Base-by-base conservation (phyloP, 495 filamentous ascomycete genomes). In the Friedmanniomyces endolithicus region DNA sequence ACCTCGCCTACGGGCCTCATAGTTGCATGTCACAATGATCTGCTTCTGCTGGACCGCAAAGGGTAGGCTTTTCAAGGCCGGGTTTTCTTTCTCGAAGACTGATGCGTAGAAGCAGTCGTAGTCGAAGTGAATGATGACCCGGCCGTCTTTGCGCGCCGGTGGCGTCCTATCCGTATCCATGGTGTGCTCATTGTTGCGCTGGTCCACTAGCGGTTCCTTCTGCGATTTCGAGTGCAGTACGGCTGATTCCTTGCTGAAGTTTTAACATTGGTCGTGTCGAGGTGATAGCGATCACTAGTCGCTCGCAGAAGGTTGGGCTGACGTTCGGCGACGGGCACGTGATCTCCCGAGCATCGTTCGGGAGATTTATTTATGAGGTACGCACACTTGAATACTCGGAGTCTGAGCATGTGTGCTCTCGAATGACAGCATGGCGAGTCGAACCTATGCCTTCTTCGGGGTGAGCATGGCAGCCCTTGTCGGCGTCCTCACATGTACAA, bases 101-200 rank as follows among this genome's bases (percentile, higher is more conserved):
- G 86, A 83, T 31, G 88, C 88, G 66, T 97, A 97, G 74, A 95
- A 95, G 67, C 87, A 94, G 71, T 94, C 87, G 72, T 92, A 86
- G 70, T 90, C 86, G 17, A 41, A 41, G 37, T 41, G 37, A n/a
- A 41, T 41, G 37, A 41, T 41, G 3, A 41, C 35, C 37, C 50
- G 11, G 33, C 50, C 50, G 22, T 52, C 50, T 52, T 43, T 52
- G 23, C 50, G 50, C 33, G 50, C 37, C 37, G 37, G 17, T 22
- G 50, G 50, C n/a, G 27, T 33, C 37, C 17, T 52, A 14, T 20
- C 8, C n/a, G 31, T 29, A 11, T 40, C 50, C 50, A 52, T 52
- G 11, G 29, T 52, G 14, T 3, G 16, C 37, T 25, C 50, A 52
- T 52, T 17, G 2, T 52, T 41, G 37, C 37, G 12, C 37, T 35